Evolutionary conservation across 345 rosid genomes (phyloP).

Genomic region (Odontarrhena argentea): DNA sequence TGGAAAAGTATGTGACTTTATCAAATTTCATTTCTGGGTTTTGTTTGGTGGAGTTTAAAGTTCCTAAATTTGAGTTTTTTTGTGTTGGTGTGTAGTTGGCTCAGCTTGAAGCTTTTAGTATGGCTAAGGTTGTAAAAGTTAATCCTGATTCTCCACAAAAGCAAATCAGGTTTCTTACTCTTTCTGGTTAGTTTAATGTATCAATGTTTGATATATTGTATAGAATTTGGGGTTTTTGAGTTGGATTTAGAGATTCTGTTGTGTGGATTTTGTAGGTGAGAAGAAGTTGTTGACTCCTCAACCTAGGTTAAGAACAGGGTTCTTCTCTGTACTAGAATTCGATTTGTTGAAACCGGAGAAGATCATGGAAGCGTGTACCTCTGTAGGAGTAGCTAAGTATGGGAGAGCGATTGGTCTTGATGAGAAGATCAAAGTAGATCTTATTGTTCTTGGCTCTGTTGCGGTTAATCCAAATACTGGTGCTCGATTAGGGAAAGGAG

Average conservation of each 20-base stretch:
- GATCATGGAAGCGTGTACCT: slow-evolving; percentile 71
- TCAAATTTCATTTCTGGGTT: slow-evolving; percentile 10
- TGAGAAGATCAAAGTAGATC: slow-evolving; percentile 77
- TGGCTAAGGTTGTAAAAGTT: slow-evolving; percentile 76
- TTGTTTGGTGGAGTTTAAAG: not conserved
- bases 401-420: slow-evolving; percentile 83
- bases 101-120: slow-evolving; percentile 56
- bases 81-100: slow-evolving; percentile 51
- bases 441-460: slow-evolving; percentile 82
- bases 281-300: slow-evolving; percentile 88
- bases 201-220: not conserved
- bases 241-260: not conserved
- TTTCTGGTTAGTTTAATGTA: slow-evolving; percentile 61
- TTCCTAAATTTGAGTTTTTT: not conserved
- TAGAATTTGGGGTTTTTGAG: not conserved
- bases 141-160: slow-evolving; percentile 95
- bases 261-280: slow-evolving; percentile 48
- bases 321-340: slow-evolving; percentile 75
- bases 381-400: slow-evolving; percentile 84
- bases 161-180: slow-evolving; percentile 87
- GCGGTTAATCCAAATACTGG: slow-evolving; percentile 84
- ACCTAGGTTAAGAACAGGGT: slow-evolving; percentile 86
- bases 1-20: slow-evolving; percentile 43
- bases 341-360: slow-evolving; percentile 50
- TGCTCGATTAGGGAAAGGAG: slow-evolving; percentile 95